These are phyloP conservation scores for Claviceps quebecensis DNA, from an alignment of 2,329 filamentous ascomycete species.

Conservation along the genomic window DNA sequence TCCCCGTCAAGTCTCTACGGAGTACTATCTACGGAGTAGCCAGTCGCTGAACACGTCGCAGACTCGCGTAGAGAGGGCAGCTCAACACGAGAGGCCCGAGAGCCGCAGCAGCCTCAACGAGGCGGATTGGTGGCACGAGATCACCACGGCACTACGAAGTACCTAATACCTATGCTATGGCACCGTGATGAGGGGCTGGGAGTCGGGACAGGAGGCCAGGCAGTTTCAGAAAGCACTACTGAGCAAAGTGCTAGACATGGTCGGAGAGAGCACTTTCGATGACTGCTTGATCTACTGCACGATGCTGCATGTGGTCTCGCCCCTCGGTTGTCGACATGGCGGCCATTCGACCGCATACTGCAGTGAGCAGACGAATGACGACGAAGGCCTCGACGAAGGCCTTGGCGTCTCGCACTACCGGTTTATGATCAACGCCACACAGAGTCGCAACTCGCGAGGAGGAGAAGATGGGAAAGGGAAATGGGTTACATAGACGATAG, in stretches of 20 bases:
- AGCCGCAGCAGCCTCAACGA: no score
- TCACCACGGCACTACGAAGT: no score
- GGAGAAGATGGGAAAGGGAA: no score
- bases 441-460: background rate
- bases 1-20: no score
- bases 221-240: no score
- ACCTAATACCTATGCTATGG: no score
- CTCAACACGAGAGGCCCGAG: no score
- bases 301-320: background rate
- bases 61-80: no score
- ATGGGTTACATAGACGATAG: no score
- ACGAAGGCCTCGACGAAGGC: background rate
- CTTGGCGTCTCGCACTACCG: conserved; percentile 5
- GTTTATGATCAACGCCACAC: conserved; percentile 1
- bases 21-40: background rate
- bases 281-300: background rate
- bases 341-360: background rate
- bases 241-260: background rate
- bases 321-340: background rate
- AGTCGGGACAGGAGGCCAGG: no score
- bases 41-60: background rate
- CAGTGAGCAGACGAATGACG: background rate
- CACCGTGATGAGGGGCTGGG: no score
- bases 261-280: background rate
- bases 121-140: no score